phyloP scores from a whole-genome alignment of 2,329 filamentous ascomycete species.

The Diaporthe destruens region DNA sequence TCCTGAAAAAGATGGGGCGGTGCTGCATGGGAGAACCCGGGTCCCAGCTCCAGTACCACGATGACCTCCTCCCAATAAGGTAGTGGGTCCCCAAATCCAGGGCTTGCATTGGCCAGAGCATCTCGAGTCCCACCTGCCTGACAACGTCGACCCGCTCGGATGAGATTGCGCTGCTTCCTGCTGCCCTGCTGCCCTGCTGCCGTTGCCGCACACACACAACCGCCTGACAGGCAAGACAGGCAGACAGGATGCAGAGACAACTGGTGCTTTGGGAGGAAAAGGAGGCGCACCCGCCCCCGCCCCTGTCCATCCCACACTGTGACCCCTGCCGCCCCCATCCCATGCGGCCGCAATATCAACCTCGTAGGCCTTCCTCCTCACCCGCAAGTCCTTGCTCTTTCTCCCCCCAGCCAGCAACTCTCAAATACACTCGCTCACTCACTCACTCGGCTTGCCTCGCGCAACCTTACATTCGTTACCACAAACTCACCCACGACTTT shows the following conservation, averaged over 20 bases:
- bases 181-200: conserved; percentile 15
- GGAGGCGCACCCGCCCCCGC: conserved; percentile 27
- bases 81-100: neutral
- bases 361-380: conserved; percentile 22
- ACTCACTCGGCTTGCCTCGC: conserved; percentile 40
- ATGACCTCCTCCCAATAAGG: conserved; percentile 24
- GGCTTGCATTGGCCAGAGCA: conserved; percentile 19
- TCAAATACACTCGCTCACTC: conserved; percentile 23
- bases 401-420: conserved; percentile 21
- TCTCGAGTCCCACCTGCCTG: conserved; percentile 36
- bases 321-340: conserved; percentile 7
- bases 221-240: neutral
- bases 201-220: neutral
- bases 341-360: conserved; percentile 21
- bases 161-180: conserved; percentile 39
- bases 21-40: conserved; percentile 18
- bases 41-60: conserved; percentile 15
- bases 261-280: conserved; percentile 20
- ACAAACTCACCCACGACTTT: neutral
- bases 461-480: conserved; percentile 41
- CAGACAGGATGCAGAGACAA: neutral
- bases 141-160: conserved; percentile 38
- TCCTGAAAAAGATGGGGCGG: conserved; percentile 24
- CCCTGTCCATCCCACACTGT: conserved; percentile 14
- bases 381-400: conserved; percentile 14